phyloP scores from a whole-genome alignment of 176 grass and related monocot genomes.

The Areca catechu region DNA sequence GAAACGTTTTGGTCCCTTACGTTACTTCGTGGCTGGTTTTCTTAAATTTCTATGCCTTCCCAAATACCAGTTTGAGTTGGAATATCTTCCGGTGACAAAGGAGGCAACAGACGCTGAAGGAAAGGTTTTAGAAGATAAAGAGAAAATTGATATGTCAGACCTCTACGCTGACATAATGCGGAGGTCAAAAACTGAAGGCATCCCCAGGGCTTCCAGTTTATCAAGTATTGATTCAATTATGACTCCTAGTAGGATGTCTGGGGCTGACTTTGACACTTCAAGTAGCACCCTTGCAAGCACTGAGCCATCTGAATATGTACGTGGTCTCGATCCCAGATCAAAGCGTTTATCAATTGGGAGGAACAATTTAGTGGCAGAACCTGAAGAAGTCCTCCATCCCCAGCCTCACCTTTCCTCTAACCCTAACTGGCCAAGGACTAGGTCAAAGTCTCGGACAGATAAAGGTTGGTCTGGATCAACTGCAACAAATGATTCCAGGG shows the following conservation, averaged over 20 bases:
- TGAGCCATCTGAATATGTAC: slow-evolving; percentile 82
- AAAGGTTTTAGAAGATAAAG: slow-evolving; percentile 35
- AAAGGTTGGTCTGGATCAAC: slow-evolving; percentile 44
- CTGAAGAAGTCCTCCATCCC: slow-evolving; percentile 83
- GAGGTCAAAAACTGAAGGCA: slow-evolving; percentile 74
- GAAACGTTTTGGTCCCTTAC: slow-evolving; percentile 80
- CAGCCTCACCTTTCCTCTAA: slow-evolving; percentile 68
- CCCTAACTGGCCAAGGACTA: slow-evolving; percentile 71
- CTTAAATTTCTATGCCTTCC: slow-evolving; percentile 91
- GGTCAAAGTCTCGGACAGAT: slow-evolving; percentile 63
- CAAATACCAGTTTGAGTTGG: slow-evolving; percentile 87
- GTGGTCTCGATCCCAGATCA: slow-evolving; percentile 69
- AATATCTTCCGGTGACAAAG: slow-evolving; percentile 73
- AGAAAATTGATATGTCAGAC: slow-evolving; percentile 30
- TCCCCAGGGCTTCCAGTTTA: slow-evolving; percentile 75
- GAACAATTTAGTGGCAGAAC: slow-evolving; percentile 86
- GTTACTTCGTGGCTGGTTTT: slow-evolving; percentile 91
- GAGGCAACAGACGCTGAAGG: slow-evolving; percentile 27
- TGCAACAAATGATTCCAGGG: slow-evolving; percentile 39
- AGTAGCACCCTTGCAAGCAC: slow-evolving; percentile 53
- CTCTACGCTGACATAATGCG: slow-evolving; percentile 52
- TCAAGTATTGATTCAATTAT: slow-evolving; percentile 98
- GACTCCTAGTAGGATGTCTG: slow-evolving; percentile 67
- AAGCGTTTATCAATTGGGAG: slow-evolving; percentile 78
- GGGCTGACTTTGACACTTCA: slow-evolving; percentile 43